These are phyloP conservation scores for Saccharomycopsis hybrid DNA, from an alignment of 1,139 yeast species.

Conservation along the genomic window DNA sequence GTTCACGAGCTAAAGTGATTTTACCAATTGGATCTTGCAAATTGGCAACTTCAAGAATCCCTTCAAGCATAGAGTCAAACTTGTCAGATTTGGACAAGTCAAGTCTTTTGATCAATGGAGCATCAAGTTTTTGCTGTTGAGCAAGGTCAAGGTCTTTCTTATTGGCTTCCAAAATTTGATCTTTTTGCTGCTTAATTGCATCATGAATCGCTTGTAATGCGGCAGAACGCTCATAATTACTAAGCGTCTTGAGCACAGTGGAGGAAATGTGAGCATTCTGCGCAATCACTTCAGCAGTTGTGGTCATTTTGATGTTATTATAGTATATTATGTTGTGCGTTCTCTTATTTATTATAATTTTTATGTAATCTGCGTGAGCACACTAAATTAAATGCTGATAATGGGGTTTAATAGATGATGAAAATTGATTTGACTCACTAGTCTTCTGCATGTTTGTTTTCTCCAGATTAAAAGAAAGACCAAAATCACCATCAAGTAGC, in stretches of 20 bases:
- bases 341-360: too few relatives aligned
- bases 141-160: constrained; percentile 71
- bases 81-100: constrained; percentile 79
- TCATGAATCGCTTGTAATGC: constrained; percentile 72
- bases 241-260: constrained; percentile 67
- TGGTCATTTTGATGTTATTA: too few relatives aligned
- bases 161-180: constrained; percentile 65
- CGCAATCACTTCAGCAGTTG: constrained; percentile 65
- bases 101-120: constrained; percentile 72
- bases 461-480: too few relatives aligned
- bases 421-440: too few relatives aligned
- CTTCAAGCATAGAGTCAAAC: constrained; percentile 90
- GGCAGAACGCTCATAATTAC: constrained; percentile 63
- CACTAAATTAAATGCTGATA: too few relatives aligned
- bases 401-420: too few relatives aligned
- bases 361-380: too few relatives aligned
- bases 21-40: constrained; percentile 90
- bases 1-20: constrained; percentile 68
- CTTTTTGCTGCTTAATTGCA: constrained; percentile 52
- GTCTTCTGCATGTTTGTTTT: too few relatives aligned
- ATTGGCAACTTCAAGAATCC: constrained; percentile 83
- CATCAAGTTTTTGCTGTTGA: constrained; percentile 45
- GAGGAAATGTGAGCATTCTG: constrained; percentile 73
- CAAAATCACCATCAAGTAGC: too few relatives aligned
- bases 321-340: too few relatives aligned